Conservation (phyloP, 2,329 filamentous ascomycete species). For the Clarireedia monteithiana region DNA sequence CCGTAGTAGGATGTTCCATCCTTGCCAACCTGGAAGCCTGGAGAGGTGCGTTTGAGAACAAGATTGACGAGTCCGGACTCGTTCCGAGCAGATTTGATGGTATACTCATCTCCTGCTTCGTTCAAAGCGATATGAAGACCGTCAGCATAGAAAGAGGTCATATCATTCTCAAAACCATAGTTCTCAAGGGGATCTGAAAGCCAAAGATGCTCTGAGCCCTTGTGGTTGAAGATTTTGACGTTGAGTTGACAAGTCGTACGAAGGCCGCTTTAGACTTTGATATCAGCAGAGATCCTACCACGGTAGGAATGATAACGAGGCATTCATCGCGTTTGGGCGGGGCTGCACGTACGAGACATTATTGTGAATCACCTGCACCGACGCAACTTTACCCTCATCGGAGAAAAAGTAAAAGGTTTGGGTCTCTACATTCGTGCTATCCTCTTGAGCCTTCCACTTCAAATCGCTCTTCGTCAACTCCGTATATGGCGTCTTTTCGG, state of each 20-base stretch:
- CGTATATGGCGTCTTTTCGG: slow-evolving; percentile 69
- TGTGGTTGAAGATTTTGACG: slow-evolving; percentile 79
- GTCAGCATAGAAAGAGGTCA: slow-evolving; percentile 76
- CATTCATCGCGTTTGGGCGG: slow-evolving; percentile 17
- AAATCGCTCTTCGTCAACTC: slow-evolving; percentile 71
- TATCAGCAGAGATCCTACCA: slow-evolving; percentile 1
- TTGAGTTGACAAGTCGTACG: slow-evolving; percentile 91
- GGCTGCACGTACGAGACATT: slow-evolving; percentile 75
- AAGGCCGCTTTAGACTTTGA: slow-evolving; percentile 56
- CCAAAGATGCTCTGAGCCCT: slow-evolving; percentile 63
- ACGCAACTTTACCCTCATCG: slow-evolving; percentile 66
- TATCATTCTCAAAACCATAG: slow-evolving; percentile 76
- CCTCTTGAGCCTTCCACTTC: slow-evolving; percentile 67
- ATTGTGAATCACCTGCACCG: slow-evolving; percentile 93
- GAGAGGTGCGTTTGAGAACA: slow-evolving; percentile 65
- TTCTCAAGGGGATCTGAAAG: slow-evolving; percentile 72
- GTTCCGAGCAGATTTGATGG: slow-evolving; percentile 85
- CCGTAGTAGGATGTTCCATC: slow-evolving; percentile 80
- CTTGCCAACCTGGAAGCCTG: slow-evolving; percentile 78
- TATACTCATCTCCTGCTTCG: slow-evolving; percentile 73
- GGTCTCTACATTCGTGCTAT: slow-evolving; percentile 86
- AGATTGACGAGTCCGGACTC: slow-evolving; percentile 76
- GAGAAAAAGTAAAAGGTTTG: slow-evolving; percentile 87
- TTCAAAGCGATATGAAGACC: slow-evolving; percentile 79
- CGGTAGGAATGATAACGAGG: not conserved